A percentile compares a stretch with the other conserved stretches of the same genome.
These are phyloP conservation scores for Pythium plurisporium DNA, from an alignment of 352 stramenopile species.

Conservation along the genomic window DNA sequence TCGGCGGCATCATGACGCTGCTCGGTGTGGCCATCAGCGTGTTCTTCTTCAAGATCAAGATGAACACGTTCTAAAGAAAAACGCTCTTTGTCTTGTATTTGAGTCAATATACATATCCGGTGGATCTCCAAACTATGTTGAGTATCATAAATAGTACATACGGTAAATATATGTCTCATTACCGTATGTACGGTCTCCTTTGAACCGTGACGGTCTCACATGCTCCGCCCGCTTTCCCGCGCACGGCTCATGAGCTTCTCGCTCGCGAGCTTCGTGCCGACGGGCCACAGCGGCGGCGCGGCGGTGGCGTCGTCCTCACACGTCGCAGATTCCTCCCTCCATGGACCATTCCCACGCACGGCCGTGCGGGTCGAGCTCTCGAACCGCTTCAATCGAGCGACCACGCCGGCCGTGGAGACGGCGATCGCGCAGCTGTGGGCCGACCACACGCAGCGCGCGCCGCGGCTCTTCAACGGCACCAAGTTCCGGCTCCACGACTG, in stretches of 20 bases:
- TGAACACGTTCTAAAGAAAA: too few relatives aligned
- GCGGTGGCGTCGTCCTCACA: neutral
- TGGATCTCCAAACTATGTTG: too few relatives aligned
- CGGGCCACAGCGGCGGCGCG: neutral
- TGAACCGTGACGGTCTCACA: neutral
- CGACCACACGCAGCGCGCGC: conserved; percentile 24
- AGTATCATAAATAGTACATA: too few relatives aligned
- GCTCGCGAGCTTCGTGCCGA: conserved; percentile 18
- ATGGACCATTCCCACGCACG: too few relatives aligned
- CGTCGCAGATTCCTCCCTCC: conserved; percentile 6
- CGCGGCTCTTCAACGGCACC: conserved; percentile 65
- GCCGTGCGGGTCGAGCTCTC: conserved; percentile 31
- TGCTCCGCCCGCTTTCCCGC: neutral
- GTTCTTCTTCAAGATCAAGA: too few relatives aligned
- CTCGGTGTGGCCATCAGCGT: too few relatives aligned
- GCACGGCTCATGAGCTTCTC: conserved; percentile 21
- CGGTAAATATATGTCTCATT: too few relatives aligned
- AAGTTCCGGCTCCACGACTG: conserved; percentile 59
- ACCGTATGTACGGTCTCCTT: too few relatives aligned
- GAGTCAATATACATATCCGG: too few relatives aligned
- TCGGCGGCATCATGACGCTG: too few relatives aligned
- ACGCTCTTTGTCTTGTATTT: too few relatives aligned
- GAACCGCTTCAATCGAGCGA: conserved; percentile 30
- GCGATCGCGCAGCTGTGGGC: conserved; percentile 39
- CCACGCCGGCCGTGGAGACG: conserved; percentile 25